These are phyloP conservation scores for Solanum ahanhuiri DNA, from an alignment of 257 asterid species.

Conservation along the genomic window DNA sequence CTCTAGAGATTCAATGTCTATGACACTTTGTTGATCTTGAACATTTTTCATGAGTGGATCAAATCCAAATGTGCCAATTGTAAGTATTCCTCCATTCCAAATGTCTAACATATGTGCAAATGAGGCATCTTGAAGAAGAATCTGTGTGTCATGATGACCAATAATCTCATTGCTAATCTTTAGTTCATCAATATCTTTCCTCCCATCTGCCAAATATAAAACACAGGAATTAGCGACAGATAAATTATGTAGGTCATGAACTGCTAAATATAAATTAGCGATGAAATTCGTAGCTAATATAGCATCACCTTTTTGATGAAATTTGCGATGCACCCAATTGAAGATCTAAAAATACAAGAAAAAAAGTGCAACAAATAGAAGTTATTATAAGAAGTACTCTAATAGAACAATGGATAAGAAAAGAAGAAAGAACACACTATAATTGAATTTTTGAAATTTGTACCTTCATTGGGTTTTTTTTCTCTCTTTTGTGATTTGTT, in stretches of 20 bases:
- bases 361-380: neutral
- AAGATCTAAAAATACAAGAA: conserved; percentile 38
- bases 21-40: neutral
- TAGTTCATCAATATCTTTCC: conserved; percentile 14
- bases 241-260: neutral
- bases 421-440: neutral
- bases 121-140: conserved; percentile 13
- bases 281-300: neutral
- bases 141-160: conserved; percentile 4
- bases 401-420: neutral
- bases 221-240: neutral
- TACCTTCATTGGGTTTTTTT: conserved; percentile 26
- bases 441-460: neutral
- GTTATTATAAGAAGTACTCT: neutral
- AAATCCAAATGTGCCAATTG: conserved; percentile 66
- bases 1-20: neutral
- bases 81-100: conserved; percentile 45
- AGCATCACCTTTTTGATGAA: conserved; percentile 36
- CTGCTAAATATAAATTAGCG: neutral
- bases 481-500: neutral
- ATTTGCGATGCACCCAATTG: conserved; percentile 75
- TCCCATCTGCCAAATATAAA: neutral
- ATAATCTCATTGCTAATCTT: neutral
- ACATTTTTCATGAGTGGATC: conserved; percentile 8
- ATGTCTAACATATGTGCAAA: conserved; percentile 15